A percentile compares a stretch with the other conserved stretches of the same genome.
Conservation (phyloP, 202 grass and related monocot genomes). For the Cymbopogon flexuosus region DNA sequence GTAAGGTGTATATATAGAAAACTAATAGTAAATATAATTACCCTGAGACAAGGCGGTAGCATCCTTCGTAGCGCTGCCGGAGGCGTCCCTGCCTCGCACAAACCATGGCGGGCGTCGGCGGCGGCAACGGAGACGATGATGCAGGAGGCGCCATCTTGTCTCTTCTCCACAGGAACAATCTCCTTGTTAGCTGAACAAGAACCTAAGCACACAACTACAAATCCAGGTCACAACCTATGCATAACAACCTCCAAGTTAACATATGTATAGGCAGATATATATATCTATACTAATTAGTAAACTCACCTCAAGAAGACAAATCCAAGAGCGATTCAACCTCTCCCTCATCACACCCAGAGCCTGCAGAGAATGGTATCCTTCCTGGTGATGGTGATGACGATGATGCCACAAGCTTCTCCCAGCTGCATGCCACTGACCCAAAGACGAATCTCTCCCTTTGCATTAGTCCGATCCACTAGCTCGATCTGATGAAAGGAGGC, state of each 20-base stretch:
- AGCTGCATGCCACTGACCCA: constrained; percentile 35
- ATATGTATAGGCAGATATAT: neutral
- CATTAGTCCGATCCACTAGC: constrained; percentile 33
- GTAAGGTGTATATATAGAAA: neutral
- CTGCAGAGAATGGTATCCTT: neutral
- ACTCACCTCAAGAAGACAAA: constrained; percentile 36
- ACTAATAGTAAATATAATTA: constrained; percentile 9
- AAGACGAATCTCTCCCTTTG: constrained; percentile 46
- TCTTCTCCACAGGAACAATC: neutral
- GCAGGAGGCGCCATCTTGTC: constrained; percentile 33
- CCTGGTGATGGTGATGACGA: neutral
- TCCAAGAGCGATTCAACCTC: constrained; percentile 35
- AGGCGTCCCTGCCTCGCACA: constrained; percentile 52
- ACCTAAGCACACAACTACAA: constrained; percentile 21
- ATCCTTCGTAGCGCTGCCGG: constrained; percentile 63
- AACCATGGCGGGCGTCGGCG: neutral
- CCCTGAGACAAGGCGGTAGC: constrained; percentile 74
- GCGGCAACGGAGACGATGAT: neutral
- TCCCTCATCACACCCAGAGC: constrained; percentile 19
- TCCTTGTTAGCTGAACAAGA: constrained; percentile 34
- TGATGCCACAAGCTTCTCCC: constrained; percentile 34
- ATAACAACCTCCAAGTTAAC: neutral
- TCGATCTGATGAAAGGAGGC: too few relatives aligned
- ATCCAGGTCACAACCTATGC: constrained; percentile 7
- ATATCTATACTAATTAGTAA: neutral